Conservation (phyloP, 163 green algal genomes). For the Scenedesmus sp. region DNA sequence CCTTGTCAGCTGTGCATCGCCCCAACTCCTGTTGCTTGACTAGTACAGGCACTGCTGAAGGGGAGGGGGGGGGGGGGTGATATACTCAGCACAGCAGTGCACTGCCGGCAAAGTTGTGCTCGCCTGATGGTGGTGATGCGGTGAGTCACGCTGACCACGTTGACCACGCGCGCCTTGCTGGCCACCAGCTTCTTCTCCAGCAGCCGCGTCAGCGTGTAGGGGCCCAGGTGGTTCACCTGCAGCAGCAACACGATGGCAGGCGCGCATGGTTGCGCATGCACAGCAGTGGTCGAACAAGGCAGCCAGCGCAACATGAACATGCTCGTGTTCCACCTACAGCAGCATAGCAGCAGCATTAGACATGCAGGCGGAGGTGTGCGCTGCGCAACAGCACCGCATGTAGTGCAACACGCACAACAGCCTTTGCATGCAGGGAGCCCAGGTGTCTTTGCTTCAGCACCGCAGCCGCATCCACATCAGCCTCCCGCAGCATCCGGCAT, state of each 20-base stretch:
- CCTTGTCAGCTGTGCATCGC: too few species aligned
- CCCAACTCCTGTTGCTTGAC: conserved; percentile 63
- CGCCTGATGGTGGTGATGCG: conserved; percentile 69
- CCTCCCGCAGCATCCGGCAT: too few species aligned
- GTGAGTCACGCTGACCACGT: conserved; percentile 82
- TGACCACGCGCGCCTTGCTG: conserved; percentile 82
- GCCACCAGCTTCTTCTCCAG: conserved; percentile 82
- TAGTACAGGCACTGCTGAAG: too few species aligned
- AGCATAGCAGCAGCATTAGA: not conserved
- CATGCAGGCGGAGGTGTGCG: not conserved
- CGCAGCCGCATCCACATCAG: too few species aligned
- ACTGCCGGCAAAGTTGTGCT: not conserved
- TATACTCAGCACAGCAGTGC: not conserved
- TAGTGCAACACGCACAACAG: not conserved
- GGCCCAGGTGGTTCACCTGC: conserved; percentile 81
- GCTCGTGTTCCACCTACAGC: conserved; percentile 74
- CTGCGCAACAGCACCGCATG: not conserved
- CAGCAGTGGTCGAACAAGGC: too few species aligned
- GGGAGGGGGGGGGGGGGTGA: too few species aligned
- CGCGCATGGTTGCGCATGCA: not conserved
- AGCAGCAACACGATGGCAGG: not conserved
- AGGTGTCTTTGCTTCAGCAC: too few species aligned
- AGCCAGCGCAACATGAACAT: too few species aligned
- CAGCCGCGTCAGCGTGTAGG: conserved; percentile 85
- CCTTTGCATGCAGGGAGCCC: not conserved